Evolutionary conservation across 495 filamentous ascomycete genomes (phyloP).

Genomic region (Xylaria cubensis): DNA sequence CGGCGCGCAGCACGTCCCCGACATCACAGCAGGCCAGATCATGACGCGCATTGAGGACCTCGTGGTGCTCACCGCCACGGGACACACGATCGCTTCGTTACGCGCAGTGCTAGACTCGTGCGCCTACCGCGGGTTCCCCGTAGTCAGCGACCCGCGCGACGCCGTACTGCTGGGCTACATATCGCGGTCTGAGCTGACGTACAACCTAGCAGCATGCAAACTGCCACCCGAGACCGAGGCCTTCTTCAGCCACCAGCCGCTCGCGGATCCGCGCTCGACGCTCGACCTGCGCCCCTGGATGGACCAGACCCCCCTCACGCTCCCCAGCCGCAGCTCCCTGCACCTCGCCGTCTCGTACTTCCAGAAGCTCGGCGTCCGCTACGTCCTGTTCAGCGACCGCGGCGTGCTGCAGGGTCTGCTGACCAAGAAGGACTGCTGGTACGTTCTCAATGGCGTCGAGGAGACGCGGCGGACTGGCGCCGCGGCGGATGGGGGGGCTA

Average conservation of each 20-base stretch:
- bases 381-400: conserved; percentile 84
- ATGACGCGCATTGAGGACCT: conserved; percentile 95
- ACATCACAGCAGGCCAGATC: conserved; percentile 81
- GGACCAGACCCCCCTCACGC: conserved; percentile 95
- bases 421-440: conserved; percentile 99
- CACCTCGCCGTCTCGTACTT: conserved; percentile 89
- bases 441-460: conserved; percentile 82
- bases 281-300: conserved; percentile 95
- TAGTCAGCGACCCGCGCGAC: conserved; percentile 76
- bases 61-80: conserved; percentile 81
- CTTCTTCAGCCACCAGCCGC: conserved; percentile 81
- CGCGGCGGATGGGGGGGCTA: conserved; percentile 16
- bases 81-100: conserved; percentile 82
- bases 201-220: conserved; percentile 71
- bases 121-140: conserved; percentile 89
- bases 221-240: conserved; percentile 76
- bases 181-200: conserved; percentile 86
- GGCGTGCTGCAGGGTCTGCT: conserved; percentile 83
- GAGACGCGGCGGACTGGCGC: conserved; percentile 54
- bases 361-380: conserved; percentile 88
- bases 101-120: conserved; percentile 71
- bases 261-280: conserved; percentile 77
- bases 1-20: conserved; percentile 68
- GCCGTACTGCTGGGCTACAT: conserved; percentile 90
- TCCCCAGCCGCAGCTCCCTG: conserved; percentile 75